These are phyloP conservation scores for Scheffersomyces coipomensis DNA, from an alignment of 805 yeast genomes.

Conservation along the genomic window DNA sequence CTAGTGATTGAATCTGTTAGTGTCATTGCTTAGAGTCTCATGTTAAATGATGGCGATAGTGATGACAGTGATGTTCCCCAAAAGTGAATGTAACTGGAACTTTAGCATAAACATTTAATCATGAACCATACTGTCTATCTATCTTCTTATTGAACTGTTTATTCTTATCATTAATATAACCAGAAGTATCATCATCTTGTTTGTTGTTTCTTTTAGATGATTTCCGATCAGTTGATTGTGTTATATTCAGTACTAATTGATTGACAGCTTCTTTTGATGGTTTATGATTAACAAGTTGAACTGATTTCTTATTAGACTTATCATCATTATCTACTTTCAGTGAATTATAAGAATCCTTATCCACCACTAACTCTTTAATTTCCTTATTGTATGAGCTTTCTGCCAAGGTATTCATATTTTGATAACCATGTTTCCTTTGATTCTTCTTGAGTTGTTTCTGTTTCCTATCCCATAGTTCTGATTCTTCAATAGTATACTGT, in stretches of 20 bases:
- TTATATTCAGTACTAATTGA: constrained; percentile 28
- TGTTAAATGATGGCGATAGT: too few species aligned
- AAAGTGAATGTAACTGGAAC: too few species aligned
- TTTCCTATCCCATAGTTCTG: constrained; percentile 59
- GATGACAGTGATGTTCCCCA: too few species aligned
- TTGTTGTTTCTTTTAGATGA: constrained; percentile 35
- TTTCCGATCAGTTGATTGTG: constrained; percentile 34
- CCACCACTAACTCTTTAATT: constrained; percentile 32
- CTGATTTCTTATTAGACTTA: constrained; percentile 11
- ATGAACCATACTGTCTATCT: constrained; percentile 49
- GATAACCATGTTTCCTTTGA: constrained; percentile 36
- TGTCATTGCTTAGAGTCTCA: too few species aligned
- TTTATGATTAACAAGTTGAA: constrained; percentile 23
- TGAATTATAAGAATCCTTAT: constrained; percentile 40
- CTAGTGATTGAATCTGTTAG: too few species aligned
- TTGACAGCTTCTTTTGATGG: constrained; percentile 33
- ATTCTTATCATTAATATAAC: constrained; percentile 68
- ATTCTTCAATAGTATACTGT: constrained; percentile 54
- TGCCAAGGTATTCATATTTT: constrained; percentile 56
- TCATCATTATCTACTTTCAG: constrained; percentile 30
- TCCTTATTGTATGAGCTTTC: constrained; percentile 59
- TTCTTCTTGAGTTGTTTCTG: constrained; percentile 24
- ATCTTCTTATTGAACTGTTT: constrained; percentile 71
- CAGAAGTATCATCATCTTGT: constrained; percentile 32
- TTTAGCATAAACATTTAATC: too few species aligned